Evolutionary conservation across 257 asterid species (phyloP).

Genomic region (Petunia axillaris): DNA sequence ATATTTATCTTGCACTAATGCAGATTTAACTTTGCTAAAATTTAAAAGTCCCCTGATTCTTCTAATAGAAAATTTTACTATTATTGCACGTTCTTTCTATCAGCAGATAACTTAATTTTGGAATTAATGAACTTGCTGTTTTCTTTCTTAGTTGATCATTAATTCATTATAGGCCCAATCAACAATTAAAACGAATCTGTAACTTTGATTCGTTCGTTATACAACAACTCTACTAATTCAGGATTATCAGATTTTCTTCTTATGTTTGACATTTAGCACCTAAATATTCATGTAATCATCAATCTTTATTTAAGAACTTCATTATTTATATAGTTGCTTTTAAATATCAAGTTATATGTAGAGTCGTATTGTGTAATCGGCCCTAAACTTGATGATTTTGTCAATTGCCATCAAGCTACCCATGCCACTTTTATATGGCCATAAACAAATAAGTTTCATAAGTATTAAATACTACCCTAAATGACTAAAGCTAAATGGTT

Average conservation of each 20-base stretch:
- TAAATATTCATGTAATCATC: not conserved
- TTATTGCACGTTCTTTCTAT: not conserved
- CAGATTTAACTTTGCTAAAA: not conserved
- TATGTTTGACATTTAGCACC: not conserved
- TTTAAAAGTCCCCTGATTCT: not conserved
- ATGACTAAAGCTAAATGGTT: not conserved
- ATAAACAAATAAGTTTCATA: too few relatives aligned
- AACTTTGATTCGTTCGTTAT: not conserved
- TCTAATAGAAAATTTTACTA: not conserved
- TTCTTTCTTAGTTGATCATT: not conserved
- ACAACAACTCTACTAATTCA: not conserved
- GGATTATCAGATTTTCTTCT: not conserved
- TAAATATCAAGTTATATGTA: not conserved
- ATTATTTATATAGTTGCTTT: not conserved
- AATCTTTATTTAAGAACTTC: not conserved
- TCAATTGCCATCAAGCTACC: not conserved
- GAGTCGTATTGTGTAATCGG: not conserved
- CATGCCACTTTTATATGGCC: too few relatives aligned
- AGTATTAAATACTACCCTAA: too few relatives aligned
- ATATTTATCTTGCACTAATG: not conserved
- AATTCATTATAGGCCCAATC: not conserved
- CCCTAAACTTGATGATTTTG: not conserved
- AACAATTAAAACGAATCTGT: not conserved
- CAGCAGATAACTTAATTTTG: not conserved
- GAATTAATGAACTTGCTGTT: conserved; percentile 9